Evolutionary conservation across 1,284 basidiomycete genomes (phyloP).

Genomic region (Sanghuangporus weigelae): DNA sequence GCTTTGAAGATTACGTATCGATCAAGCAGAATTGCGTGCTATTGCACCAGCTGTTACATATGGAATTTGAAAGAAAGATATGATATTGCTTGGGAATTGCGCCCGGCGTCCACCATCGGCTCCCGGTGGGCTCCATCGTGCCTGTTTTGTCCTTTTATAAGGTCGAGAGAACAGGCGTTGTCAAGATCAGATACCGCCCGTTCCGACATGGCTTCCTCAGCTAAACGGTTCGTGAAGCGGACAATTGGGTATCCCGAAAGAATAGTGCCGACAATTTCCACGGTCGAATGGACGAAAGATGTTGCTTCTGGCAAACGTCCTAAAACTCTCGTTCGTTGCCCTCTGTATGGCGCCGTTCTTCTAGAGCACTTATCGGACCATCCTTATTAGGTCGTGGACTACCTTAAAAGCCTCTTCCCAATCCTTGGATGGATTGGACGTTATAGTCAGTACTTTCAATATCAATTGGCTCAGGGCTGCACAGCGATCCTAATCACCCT

Average conservation of each 20-base stretch:
- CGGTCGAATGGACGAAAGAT: slow-evolving; percentile 45
- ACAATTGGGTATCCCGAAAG: slow-evolving; percentile 58
- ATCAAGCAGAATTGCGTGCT: neutral
- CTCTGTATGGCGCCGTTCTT: neutral
- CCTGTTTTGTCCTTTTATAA: neutral
- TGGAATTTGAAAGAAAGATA: neutral
- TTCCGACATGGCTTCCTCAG: slow-evolving; percentile 33
- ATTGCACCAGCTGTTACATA: neutral
- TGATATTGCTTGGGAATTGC: neutral
- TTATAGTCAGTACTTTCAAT: slow-evolving; percentile 58
- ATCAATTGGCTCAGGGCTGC: neutral
- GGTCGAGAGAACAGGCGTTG: neutral
- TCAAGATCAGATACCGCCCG: slow-evolving; percentile 4
- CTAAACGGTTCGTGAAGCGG: slow-evolving; percentile 51
- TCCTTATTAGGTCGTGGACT: slow-evolving; percentile 45
- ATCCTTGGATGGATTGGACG: slow-evolving; percentile 78
- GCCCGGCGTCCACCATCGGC: neutral
- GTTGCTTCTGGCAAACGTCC: slow-evolving; percentile 35
- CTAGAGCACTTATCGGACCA: slow-evolving; percentile 14
- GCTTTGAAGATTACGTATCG: neutral
- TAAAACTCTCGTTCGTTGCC: slow-evolving; percentile 38
- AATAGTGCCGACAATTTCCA: slow-evolving; percentile 49
- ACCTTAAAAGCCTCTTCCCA: slow-evolving; percentile 73
- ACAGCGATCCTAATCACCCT: neutral
- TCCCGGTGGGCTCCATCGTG: neutral